Base-by-base conservation (phyloP, 2,329 filamentous ascomycete genomes). In the Harringtonia lauricola region DNA sequence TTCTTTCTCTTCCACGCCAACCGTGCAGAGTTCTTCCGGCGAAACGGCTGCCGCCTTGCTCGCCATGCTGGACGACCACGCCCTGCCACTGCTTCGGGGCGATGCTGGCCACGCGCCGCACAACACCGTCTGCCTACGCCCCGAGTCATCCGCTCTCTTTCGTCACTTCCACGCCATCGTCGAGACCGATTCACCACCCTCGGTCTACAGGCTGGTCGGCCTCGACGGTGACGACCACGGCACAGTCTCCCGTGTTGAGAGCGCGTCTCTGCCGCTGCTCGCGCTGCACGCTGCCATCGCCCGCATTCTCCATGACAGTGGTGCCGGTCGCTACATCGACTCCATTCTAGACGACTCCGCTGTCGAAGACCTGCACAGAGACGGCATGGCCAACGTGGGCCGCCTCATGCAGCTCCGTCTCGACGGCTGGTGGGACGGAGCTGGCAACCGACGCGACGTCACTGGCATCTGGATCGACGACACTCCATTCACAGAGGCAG, bases 341-440 rank as follows among this genome's bases (percentile, higher is more conserved):
- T 5, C 5, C 13, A 33, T 49, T 2, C 39, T 49, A 6, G 41
- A n/a, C 3, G 46, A 44, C 43, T 36, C 39, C 2, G 39, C 3
- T 1, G 15, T 37, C 13, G 48, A 49, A 15, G 46, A 46, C 19
- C 24, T 49, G 22, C 31, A 22, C 13, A 7, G 22, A 0, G 42
- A 41, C 33, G 48, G 48, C 17, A 21, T 17, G 29, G 42, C 43
- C 9, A 26, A 46, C 24, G 19, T 46, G 2, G 48, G 28, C 13
- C 39, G 22, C 9, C 39, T 49, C 18, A 31, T 49, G 48, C 41
- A 40, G 41, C 39, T 49, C 30, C 45, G 48, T 12, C 37, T 49
- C 8, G 48, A 49, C 9, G 48, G 48, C 12, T 49, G 48, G 48
- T 46, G 42, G 43, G 36, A 38, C 22, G 40, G 47, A 3, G n/a